These are phyloP conservation scores for Penicillium sp. DNA, from an alignment of 2,329 filamentous ascomycete genomes.

Conservation along the genomic window DNA sequence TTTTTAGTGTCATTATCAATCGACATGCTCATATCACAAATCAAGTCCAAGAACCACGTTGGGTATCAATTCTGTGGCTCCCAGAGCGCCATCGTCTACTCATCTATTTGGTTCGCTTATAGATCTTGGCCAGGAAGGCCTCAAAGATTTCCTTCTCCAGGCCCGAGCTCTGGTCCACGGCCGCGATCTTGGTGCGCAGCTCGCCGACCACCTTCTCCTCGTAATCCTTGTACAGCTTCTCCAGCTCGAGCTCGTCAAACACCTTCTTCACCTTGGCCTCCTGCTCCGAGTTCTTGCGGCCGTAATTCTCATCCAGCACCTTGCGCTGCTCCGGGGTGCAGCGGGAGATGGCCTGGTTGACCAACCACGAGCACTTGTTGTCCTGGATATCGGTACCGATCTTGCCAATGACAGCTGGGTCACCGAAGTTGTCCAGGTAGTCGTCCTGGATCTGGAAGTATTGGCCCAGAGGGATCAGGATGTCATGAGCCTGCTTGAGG, in stretches of 20 bases:
- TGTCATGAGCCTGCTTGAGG: conserved; percentile 84
- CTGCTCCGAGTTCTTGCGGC: conserved; percentile 80
- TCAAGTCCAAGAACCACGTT: neutral
- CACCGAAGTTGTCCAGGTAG: conserved; percentile 97
- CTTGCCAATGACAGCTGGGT: conserved; percentile 92
- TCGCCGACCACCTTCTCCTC: conserved; percentile 86
- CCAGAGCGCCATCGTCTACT: conserved; percentile 5
- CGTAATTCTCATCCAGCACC: conserved; percentile 90
- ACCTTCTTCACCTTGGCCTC: conserved; percentile 88
- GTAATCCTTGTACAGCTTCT: conserved; percentile 82
- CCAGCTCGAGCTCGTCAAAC: conserved; percentile 82
- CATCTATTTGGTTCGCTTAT: conserved; percentile 90
- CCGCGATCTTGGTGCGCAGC: conserved; percentile 73
- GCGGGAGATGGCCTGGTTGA: conserved; percentile 88
- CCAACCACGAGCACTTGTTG: conserved; percentile 99
- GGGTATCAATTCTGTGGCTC: conserved; percentile 18
- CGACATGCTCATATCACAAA: conserved; percentile 2
- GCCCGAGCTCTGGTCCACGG: conserved; percentile 83
- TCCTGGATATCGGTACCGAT: conserved; percentile 98
- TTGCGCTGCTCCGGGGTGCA: conserved; percentile 83
- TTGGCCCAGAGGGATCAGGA: conserved; percentile 95
- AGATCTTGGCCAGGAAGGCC: conserved; percentile 91
- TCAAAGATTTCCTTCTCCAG: conserved; percentile 91
- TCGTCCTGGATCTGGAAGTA: conserved; percentile 99
- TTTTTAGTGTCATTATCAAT: conserved; percentile 7